Evolutionary conservation across 2,329 filamentous ascomycete genomes (phyloP), one percentile per base, ranked within the genome.

Genomic region (Fusarium tjaetaba): DNA sequence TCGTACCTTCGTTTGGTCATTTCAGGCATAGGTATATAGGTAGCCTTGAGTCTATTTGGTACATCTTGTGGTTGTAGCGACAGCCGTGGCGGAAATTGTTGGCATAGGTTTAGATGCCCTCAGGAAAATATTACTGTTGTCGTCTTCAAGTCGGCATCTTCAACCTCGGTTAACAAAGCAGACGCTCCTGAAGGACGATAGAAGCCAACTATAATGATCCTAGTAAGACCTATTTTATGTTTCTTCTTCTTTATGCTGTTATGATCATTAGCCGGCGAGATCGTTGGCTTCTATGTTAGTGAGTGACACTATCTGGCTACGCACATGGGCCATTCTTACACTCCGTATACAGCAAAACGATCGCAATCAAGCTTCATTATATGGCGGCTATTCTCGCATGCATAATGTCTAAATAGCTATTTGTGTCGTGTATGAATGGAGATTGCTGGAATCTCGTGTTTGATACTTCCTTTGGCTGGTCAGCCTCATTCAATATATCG

Each of bases 311-410:
- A n/a, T 49, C 46, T 32, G 5, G 28, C 11, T 9, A 15, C 22
- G 11, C 11, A 32, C 15, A 24, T 4, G 10, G 16, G 7, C 28
- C 5, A 34, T 32, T 34, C 28, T 51, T 18, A 32, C 30, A 24
- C 48, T 20, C 22, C 7, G 8, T 8, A 51, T 7, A 16, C 5
- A 11, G 2, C 20, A n/a, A 11, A 16, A 2, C 8, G 4, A 3
- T 16, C 20, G 22, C 9, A 6, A 48, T 48, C 26, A 7, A 11
- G 20, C 20, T 48, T 30, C 22, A 13, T 32, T 9, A 1, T 4
- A 18, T 14, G 15, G 18, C 16, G 4, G 6, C 8, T 32, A 32
- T 7, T 24, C 10, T 13, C 22, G 1, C 9, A 32, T 32, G 2
- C 24, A 15, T 11, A 15, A 46, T 15, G 4, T 5, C 10, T 13